These are phyloP conservation scores for Acephala macrosclerotiorum DNA, from an alignment of 2,329 filamentous ascomycete species.

Conservation along the genomic window DNA sequence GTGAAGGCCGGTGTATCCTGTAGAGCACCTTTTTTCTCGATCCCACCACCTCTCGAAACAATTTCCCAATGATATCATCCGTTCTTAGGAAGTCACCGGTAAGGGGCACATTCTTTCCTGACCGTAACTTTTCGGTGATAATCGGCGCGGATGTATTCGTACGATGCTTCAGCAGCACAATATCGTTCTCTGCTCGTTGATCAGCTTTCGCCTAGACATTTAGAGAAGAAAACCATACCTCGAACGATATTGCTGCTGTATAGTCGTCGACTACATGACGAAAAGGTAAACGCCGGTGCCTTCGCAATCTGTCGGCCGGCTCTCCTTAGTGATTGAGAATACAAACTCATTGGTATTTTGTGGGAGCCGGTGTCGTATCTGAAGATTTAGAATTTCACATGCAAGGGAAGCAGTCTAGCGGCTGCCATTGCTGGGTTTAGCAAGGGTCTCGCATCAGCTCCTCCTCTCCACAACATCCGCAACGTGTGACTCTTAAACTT, in stretches of 20 bases:
- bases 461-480: not conserved
- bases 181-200: slow-evolving; percentile 40
- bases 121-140: slow-evolving; percentile 51
- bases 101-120: slow-evolving; percentile 45
- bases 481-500: not conserved
- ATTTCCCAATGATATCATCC: slow-evolving; percentile 45
- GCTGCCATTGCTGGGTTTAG: slow-evolving; percentile 15
- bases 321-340: not conserved
- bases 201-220: not conserved
- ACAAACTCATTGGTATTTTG: not conserved
- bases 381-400: slow-evolving; percentile 26
- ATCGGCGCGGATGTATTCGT: slow-evolving; percentile 31
- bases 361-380: not conserved
- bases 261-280: slow-evolving; percentile 16
- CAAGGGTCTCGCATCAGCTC: not conserved
- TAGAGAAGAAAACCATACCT: slow-evolving; percentile 23
- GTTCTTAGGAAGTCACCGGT: slow-evolving; percentile 46
- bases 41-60: slow-evolving; percentile 30
- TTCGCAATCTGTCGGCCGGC: not conserved
- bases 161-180: slow-evolving; percentile 40
- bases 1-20: slow-evolving; percentile 65
- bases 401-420: slow-evolving; percentile 18
- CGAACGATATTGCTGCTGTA: slow-evolving; percentile 29
- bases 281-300: not conserved
- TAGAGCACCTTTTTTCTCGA: slow-evolving; percentile 35